Percentiles rank a stretch among this genome's conserved stretches.
Evolutionary conservation across 2,329 filamentous ascomycete genomes (phyloP).

Genomic region (Blastomyces parvus): DNA sequence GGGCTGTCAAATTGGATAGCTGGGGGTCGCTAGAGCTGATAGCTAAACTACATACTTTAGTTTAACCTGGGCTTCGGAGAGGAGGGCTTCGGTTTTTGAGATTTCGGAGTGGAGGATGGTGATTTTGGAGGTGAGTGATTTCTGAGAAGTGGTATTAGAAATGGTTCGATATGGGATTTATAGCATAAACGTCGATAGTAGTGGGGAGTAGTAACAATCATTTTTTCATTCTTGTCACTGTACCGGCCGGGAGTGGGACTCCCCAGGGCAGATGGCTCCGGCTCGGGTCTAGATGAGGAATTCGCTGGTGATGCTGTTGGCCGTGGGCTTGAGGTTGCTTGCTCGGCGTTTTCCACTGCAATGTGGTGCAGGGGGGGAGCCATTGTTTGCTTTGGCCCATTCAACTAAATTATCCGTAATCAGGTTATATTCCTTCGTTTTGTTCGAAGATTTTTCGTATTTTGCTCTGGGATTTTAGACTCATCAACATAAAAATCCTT

Average conservation of each 20-base stretch:
- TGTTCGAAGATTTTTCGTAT: background rate
- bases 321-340: background rate
- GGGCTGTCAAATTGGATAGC: background rate
- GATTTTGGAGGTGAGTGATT: conserved; percentile 40
- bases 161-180: background rate
- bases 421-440: background rate
- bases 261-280: background rate
- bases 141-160: conserved; percentile 11
- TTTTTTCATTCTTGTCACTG: conserved; percentile 3
- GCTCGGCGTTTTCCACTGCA: background rate
- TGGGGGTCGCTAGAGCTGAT: conserved; percentile 1
- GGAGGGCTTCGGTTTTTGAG: conserved; percentile 25
- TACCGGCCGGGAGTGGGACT: background rate
- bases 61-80: conserved; percentile 27
- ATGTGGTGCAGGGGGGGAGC: background rate
- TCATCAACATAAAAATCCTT: background rate
- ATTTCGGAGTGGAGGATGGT: conserved; percentile 38
- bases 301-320: background rate
- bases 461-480: background rate
- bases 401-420: background rate
- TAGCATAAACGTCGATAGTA: background rate
- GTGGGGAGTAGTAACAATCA: background rate
- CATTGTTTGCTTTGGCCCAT: background rate
- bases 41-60: conserved; percentile 26
- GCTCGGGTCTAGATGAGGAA: background rate